A percentile compares a stretch with the other conserved stretches of the same genome.
Conservation (phyloP, 1,284 basidiomycete genomes). For the Rhodotorula glutinis region DNA sequence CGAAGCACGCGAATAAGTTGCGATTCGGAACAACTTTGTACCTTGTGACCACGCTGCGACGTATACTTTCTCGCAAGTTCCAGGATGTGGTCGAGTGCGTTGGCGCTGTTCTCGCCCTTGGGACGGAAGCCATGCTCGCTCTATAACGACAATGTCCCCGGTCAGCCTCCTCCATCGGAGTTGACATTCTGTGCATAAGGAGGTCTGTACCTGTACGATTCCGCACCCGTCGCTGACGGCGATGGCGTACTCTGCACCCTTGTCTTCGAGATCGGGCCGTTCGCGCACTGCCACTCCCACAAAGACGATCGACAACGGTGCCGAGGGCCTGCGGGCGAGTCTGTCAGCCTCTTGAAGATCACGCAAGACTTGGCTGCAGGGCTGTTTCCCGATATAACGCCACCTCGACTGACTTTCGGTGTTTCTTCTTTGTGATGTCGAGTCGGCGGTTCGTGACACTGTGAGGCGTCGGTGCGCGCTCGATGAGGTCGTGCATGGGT, state of each 20-base stretch:
- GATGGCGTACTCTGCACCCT: conserved; percentile 14
- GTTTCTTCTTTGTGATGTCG: conserved; percentile 13
- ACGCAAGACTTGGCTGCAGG: too few relatives aligned
- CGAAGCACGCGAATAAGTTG: background rate
- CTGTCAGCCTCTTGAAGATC: background rate
- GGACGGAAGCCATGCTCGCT: conserved; percentile 11
- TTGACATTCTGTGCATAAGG: too few relatives aligned
- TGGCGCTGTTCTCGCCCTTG: background rate
- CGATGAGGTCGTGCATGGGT: conserved; percentile 5
- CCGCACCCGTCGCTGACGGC: conserved; percentile 14
- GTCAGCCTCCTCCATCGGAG: background rate
- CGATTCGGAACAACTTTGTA: background rate
- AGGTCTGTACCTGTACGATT: background rate
- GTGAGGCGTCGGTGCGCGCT: conserved; percentile 4
- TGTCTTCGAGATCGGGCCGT: conserved; percentile 5
- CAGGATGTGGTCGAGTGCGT: conserved; percentile 11
- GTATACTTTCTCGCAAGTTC: conserved; percentile 18
- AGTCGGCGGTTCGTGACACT: conserved; percentile 4
- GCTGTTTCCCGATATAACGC: too few relatives aligned
- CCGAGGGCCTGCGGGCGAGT: background rate
- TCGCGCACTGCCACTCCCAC: conserved; percentile 10
- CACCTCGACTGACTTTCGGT: conserved; percentile 9
- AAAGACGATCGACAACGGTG: conserved; percentile 13
- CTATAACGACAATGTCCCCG: background rate
- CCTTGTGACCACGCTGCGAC: conserved; percentile 20